A percentile compares a stretch with the other conserved stretches of the same genome.
Conservation (phyloP, 352 stramenopile species). For the Pythium pectinolyticum region DNA sequence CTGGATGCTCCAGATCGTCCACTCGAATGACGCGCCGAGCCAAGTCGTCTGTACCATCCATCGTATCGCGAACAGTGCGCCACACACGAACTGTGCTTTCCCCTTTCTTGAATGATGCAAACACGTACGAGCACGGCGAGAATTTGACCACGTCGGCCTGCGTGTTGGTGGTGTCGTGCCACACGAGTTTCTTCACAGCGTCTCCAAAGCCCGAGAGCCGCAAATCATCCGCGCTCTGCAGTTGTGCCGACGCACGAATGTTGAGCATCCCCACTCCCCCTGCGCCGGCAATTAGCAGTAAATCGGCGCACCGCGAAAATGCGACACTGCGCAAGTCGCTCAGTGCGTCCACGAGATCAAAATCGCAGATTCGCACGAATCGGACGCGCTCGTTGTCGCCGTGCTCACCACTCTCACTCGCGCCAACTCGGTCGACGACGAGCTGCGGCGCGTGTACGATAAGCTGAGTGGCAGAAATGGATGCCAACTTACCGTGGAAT, state of each 20-base stretch:
- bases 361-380: slow-evolving; percentile 51
- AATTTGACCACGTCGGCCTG: slow-evolving; percentile 68
- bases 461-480: slow-evolving; percentile 60
- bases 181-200: slow-evolving; percentile 34
- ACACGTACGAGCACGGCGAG: slow-evolving; percentile 68
- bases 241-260: slow-evolving; percentile 29
- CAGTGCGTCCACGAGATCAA: slow-evolving; percentile 33
- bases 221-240: slow-evolving; percentile 8
- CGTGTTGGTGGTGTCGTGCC: slow-evolving; percentile 14
- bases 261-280: slow-evolving; percentile 55
- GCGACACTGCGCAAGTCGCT: slow-evolving; percentile 44
- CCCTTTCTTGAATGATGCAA: slow-evolving; percentile 45
- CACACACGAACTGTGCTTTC: slow-evolving; percentile 52
- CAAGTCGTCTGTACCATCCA: neutral
- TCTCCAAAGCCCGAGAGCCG: slow-evolving; percentile 18
- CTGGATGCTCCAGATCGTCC: slow-evolving; percentile 49
- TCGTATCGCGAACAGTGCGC: slow-evolving; percentile 39
- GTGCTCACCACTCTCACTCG: neutral
- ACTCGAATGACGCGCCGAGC: slow-evolving; percentile 25
- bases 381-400: slow-evolving; percentile 30
- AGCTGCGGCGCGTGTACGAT: slow-evolving; percentile 68
- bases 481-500: slow-evolving; percentile 76
- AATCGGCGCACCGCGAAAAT: slow-evolving; percentile 65
- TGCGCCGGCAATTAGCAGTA: slow-evolving; percentile 53
- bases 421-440: neutral